phyloP scores from a whole-genome alignment of 768 basidiomycete species.

The Podaxis sp. region DNA sequence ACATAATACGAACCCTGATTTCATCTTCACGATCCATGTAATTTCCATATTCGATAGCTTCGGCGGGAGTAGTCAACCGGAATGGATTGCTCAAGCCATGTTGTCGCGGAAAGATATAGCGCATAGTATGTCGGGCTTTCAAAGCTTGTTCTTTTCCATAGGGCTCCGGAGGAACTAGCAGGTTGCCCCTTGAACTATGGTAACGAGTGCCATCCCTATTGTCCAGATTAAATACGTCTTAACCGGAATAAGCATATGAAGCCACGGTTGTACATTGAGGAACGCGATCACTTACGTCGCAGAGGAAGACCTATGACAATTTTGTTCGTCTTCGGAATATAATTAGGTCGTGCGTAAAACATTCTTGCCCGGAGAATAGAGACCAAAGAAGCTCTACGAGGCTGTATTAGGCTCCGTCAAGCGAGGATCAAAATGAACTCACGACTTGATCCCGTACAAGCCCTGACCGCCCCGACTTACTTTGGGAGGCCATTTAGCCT shows the following conservation, averaged over 20 bases:
- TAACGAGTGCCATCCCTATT: constrained; percentile 21
- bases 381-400: constrained; percentile 52
- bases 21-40: constrained; percentile 65
- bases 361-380: constrained; percentile 53
- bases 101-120: constrained; percentile 85
- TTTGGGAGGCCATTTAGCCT: not conserved
- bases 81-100: constrained; percentile 70
- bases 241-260: constrained; percentile 33
- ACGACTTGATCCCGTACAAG: not conserved
- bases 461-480: not conserved
- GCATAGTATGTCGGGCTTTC: constrained; percentile 64
- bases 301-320: constrained; percentile 67
- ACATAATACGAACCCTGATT: constrained; percentile 52
- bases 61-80: constrained; percentile 19
- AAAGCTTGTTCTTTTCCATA: constrained; percentile 47
- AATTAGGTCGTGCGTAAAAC: constrained; percentile 66
- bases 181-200: not conserved
- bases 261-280: not conserved
- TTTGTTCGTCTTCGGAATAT: constrained; percentile 45
- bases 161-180: constrained; percentile 29
- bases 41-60: constrained; percentile 41
- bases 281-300: constrained; percentile 48
- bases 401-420: constrained; percentile 2
- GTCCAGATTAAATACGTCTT: constrained; percentile 53
- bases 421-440: not conserved